phyloP scores from a whole-genome alignment of 495 filamentous ascomycete genomes.

The Sphaerosporella brunnea region DNA sequence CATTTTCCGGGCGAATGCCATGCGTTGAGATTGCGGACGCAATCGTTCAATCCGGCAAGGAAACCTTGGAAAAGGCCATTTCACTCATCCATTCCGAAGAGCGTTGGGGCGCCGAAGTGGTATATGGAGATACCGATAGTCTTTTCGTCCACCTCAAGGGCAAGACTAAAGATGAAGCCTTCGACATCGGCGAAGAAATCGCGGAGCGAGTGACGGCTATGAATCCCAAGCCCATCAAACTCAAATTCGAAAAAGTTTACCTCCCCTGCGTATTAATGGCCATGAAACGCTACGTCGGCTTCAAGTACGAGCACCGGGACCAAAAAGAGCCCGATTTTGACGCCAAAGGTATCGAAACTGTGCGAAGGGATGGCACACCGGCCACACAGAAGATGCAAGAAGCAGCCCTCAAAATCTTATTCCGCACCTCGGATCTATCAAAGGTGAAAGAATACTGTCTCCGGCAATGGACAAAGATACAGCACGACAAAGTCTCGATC shows the following conservation, averaged over 20 bases:
- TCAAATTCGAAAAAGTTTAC: constrained; percentile 98
- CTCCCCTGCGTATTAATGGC: constrained; percentile 82
- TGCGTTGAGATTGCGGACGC: constrained; percentile 96
- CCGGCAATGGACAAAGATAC: constrained; percentile 77
- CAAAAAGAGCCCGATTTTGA: constrained; percentile 84
- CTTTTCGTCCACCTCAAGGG: constrained; percentile 87
- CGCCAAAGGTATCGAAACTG: constrained; percentile 95
- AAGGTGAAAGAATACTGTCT: constrained; percentile 87
- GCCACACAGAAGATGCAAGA: constrained; percentile 97
- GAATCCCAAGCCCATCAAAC: constrained; percentile 83
- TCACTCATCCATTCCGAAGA: constrained; percentile 75
- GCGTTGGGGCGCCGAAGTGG: constrained; percentile 84
- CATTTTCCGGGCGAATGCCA: constrained; percentile 91
- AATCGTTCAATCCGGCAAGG: constrained; percentile 87
- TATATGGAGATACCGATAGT: constrained; percentile 95
- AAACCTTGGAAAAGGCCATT: constrained; percentile 88
- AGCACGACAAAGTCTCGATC: constrained; percentile 70
- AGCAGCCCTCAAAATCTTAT: constrained; percentile 73
- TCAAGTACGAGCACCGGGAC: constrained; percentile 71
- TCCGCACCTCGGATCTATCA: constrained; percentile 73
- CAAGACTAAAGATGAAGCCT: constrained; percentile 69
- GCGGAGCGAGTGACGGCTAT: constrained; percentile 71
- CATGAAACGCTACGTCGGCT: constrained; percentile 96
- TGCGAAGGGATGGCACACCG: constrained; percentile 81
- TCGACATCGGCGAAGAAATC: constrained; percentile 83